Base-by-base conservation (phyloP, 768 basidiomycete genomes). In the Scleroderma citrinum region DNA sequence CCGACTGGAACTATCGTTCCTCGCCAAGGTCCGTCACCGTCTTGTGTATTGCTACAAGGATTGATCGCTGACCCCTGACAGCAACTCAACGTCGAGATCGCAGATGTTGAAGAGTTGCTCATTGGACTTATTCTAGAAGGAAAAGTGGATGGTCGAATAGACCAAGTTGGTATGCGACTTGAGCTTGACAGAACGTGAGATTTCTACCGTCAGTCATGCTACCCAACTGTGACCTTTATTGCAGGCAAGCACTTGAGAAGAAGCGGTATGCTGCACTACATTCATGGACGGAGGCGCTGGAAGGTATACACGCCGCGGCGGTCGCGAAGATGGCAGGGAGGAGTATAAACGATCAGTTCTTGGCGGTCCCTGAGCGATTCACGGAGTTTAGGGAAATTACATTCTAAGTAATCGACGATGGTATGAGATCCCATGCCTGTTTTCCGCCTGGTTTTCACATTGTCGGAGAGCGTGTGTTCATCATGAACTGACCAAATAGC, bases 131-230 rank as follows among this genome's bases (percentile, higher is more conserved):
- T 99, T 50, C 71, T 98, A 21, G 96, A 99, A 65, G 92, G 91
- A n/a, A 95, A 91, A 64, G 91, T 99, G 11, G 90, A 95, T 57
- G 96, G 96, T 11, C 80, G 85, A 55, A 97, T 99, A 61, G 95
- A 99, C 68, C 96, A 99, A 70, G 92, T 96, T 34, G 82, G 88
- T 32, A 93, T 93, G 78, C 76, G 91, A 47, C 75, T 99, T 14
- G 92, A 98, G 60, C 74, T 99, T 34, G 93, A 95, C 58, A 75
- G 83, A 63, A 84, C 92, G 89, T 91, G 60, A 13, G 74, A 21
- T 32, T 46, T 41, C 36, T 45, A 4, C 26, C 46, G 23, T 46
- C 48, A 19, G 16, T 23, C 8, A 38, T 30, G 12, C 50, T 41
- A 41, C 57, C 13, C n/a, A 36, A 40, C 14, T 32, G 11, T 32